Evolutionary conservation across 1,139 yeast genomes (phyloP), one percentile per base, ranked within the genome.

Genomic region (Sugiyamaella xylanicola): DNA sequence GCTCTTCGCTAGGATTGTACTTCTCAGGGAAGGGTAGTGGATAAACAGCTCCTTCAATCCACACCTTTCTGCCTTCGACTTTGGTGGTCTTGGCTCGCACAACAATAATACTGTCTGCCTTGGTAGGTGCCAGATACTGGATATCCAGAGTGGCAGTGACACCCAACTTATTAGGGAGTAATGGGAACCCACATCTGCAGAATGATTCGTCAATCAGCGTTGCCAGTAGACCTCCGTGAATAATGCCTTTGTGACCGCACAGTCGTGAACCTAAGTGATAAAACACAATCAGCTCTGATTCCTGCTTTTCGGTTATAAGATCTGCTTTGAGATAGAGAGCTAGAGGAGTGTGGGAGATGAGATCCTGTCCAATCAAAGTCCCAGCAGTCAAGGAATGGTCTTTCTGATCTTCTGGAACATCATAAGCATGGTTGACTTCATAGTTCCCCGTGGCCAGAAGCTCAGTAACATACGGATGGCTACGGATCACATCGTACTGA

Each of bases 221-320:
- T 1, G 97, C 83, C 1, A 92, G 73, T 3, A 92, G 77, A 0
- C 99, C 99, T 62, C 93, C 92, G 67, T 93, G 98, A 32, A 93
- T 81, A 54, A 83, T 82, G 0, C 90, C 90, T 57, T 83, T 87
- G 60, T 83, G 83, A 48, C 88, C 87, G 8, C 84, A 77, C 39
- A 92, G 71, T 47, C 79, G 77, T 2, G 75, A 69, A 0, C 97
- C 97, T 51, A 91, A 71, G 63, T 88, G 90, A 66, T 84, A 84
- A 66, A 87, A 84, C 5, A 64, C 67, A 35, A 55, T 55, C 42
- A 67, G 47, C 48, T 66, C 67, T 3, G 65, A 59, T 9, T 52
- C 54, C 20, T 61, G 60, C 1, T 57, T 46, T 15, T 58, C 59
- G 13, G 61, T 59, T 53, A 56, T 54, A 2, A 63, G 51, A 2